These are phyloP conservation scores for Bidens hawaiensis DNA, from an alignment of 140 eudicot genomes.

Conservation along the genomic window DNA sequence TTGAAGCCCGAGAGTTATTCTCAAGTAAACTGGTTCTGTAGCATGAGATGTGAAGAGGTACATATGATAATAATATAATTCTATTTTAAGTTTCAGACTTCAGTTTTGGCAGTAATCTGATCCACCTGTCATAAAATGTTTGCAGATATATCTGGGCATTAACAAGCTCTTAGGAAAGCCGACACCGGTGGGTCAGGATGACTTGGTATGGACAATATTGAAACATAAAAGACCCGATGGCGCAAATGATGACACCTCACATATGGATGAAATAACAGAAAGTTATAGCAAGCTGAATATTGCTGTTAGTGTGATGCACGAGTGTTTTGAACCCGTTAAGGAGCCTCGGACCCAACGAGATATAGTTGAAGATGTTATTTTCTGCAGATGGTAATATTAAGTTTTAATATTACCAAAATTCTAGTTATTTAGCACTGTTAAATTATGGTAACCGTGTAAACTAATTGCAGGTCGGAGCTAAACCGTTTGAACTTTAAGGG, in stretches of 20 bases:
- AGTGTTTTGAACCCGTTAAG: constrained; percentile 72
- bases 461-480: constrained; percentile 53
- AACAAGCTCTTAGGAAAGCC: constrained; percentile 56
- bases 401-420: neutral
- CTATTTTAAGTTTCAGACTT: neutral
- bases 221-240: constrained; percentile 40
- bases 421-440: neutral
- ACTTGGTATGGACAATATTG: constrained; percentile 71
- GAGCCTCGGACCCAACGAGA: constrained; percentile 69
- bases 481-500: constrained; percentile 73
- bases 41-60: constrained; percentile 67
- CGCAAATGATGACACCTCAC: constrained; percentile 13
- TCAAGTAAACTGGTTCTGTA: constrained; percentile 66
- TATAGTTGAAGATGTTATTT: constrained; percentile 79
- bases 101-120: neutral
- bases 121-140: neutral
- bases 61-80: neutral
- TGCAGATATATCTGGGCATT: constrained; percentile 65
- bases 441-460: constrained; percentile 10
- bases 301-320: constrained; percentile 76
- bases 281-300: constrained; percentile 61
- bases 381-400: constrained; percentile 50
- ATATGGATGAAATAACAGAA: constrained; percentile 39
- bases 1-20: constrained; percentile 22
- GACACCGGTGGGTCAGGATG: constrained; percentile 53